Conservation (phyloP, 2,329 filamentous ascomycete species). For the Aureobasidium sp. region DNA sequence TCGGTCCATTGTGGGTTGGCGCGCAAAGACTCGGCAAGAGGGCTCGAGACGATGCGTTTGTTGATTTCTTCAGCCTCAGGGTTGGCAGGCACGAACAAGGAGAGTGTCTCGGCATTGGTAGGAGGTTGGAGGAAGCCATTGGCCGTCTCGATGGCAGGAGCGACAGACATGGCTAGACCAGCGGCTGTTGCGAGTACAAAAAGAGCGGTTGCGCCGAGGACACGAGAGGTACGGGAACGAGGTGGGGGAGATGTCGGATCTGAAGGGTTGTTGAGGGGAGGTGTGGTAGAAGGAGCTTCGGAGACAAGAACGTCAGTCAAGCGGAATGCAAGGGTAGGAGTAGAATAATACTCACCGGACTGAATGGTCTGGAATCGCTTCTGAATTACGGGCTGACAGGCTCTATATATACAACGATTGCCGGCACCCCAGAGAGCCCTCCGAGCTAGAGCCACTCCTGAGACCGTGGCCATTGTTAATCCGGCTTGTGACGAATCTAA, state of each 20-base stretch:
- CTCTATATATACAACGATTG: constrained; percentile 10
- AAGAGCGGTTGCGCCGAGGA: constrained; percentile 41
- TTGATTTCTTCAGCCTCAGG: constrained; percentile 54
- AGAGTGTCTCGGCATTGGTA: constrained; percentile 66
- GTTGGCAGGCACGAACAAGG: constrained; percentile 54
- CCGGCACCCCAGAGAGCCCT: background rate
- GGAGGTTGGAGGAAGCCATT: constrained; percentile 47
- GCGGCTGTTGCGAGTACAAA: constrained; percentile 43
- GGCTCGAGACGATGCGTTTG: constrained; percentile 65
- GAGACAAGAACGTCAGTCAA: background rate
- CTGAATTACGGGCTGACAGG: constrained; percentile 9
- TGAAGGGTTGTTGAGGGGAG: background rate
- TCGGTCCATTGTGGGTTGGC: constrained; percentile 60
- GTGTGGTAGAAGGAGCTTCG: background rate
- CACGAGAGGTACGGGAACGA: constrained; percentile 27
- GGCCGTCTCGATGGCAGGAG: constrained; percentile 45
- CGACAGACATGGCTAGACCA: constrained; percentile 52
- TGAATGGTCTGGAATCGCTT: constrained; percentile 9
- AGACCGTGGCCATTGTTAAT: background rate
- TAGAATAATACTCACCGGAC: background rate
- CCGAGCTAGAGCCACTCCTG: constrained; percentile 5
- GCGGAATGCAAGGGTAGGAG: background rate
- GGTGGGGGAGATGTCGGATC: background rate
- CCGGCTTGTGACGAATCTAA: background rate
- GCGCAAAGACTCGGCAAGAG: constrained; percentile 64